Evolutionary conservation across 1,284 basidiomycete species (phyloP).

Genomic region (Rhodotorula sp.): DNA sequence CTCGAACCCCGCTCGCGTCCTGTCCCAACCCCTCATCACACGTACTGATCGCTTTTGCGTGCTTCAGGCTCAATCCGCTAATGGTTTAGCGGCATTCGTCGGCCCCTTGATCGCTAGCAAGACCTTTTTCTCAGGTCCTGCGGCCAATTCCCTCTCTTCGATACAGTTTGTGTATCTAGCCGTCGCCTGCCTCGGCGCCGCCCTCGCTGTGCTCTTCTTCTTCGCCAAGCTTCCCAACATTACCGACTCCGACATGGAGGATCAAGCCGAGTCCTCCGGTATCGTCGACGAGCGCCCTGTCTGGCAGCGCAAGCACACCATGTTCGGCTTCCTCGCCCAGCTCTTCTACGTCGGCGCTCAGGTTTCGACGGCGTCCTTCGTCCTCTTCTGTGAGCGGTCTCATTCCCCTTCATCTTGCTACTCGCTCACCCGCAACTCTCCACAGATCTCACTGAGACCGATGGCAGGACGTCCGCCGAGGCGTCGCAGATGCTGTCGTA

Average conservation of each 20-base stretch:
- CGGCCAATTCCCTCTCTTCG: conserved; percentile 49
- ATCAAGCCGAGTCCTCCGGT: conserved; percentile 50
- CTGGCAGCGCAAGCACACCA: conserved; percentile 67
- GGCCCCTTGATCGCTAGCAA: conserved; percentile 73
- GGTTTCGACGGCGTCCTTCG: conserved; percentile 69
- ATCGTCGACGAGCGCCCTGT: conserved; percentile 60
- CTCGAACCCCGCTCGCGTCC: not conserved
- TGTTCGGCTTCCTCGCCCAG: conserved; percentile 71
- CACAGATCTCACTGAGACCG: conserved; percentile 56
- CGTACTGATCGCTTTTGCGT: not conserved
- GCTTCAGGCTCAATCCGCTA: conserved; percentile 60
- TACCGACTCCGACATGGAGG: conserved; percentile 54
- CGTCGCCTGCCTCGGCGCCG: conserved; percentile 63
- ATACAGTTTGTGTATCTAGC: conserved; percentile 82
- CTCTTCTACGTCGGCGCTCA: conserved; percentile 61
- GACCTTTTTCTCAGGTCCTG: conserved; percentile 49
- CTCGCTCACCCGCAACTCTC: not conserved
- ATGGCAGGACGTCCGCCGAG: conserved; percentile 58
- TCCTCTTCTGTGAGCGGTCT: conserved; percentile 59
- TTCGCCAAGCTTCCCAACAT: conserved; percentile 74
- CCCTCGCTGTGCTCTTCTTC: conserved; percentile 68
- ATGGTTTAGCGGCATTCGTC: conserved; percentile 73
- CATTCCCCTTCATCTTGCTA: conserved; percentile 45
- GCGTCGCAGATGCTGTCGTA: conserved; percentile 68
- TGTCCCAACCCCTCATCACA: conserved; percentile 44